phyloP scores from a whole-genome alignment of 306 rosid species.

The Spatholobus suberectus region DNA sequence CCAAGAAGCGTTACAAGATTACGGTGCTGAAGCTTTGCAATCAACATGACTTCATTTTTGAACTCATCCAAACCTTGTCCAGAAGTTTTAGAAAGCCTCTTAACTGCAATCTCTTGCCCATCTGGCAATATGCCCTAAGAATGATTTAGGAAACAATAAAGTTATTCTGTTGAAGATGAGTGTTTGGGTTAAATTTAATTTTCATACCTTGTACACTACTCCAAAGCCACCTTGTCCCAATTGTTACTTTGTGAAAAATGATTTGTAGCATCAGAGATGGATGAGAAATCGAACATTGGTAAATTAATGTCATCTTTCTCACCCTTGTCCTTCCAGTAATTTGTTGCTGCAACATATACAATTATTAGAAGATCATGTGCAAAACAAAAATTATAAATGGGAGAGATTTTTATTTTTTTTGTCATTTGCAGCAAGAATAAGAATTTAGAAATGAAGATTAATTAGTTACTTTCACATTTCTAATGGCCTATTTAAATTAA shows the following conservation, averaged over 20 bases:
- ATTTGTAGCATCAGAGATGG: background rate
- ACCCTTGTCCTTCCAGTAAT: background rate
- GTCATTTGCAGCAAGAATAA: background rate
- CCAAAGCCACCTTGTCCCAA: slow-evolving; percentile 59
- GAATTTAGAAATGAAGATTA: too few species aligned
- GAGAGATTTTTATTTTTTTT: too few species aligned
- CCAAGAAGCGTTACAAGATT: background rate
- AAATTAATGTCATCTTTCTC: slow-evolving; percentile 41
- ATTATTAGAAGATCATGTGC: background rate
- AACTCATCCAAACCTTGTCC: background rate
- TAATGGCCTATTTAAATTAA: too few species aligned
- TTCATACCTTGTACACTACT: slow-evolving; percentile 48
- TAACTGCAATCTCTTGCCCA: slow-evolving; percentile 43
- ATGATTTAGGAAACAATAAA: background rate
- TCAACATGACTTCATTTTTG: background rate
- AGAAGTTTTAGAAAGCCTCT: background rate
- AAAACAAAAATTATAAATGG: background rate
- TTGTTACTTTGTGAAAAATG: slow-evolving; percentile 31
- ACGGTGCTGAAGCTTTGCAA: background rate
- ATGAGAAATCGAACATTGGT: slow-evolving; percentile 48
- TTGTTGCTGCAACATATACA: background rate
- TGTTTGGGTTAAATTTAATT: background rate
- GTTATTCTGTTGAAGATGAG: background rate
- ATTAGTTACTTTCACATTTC: too few species aligned
- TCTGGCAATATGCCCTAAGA: slow-evolving; percentile 46